phyloP scores from a whole-genome alignment of 1,284 basidiomycete genomes.

The Ceratobasidium sp. region DNA sequence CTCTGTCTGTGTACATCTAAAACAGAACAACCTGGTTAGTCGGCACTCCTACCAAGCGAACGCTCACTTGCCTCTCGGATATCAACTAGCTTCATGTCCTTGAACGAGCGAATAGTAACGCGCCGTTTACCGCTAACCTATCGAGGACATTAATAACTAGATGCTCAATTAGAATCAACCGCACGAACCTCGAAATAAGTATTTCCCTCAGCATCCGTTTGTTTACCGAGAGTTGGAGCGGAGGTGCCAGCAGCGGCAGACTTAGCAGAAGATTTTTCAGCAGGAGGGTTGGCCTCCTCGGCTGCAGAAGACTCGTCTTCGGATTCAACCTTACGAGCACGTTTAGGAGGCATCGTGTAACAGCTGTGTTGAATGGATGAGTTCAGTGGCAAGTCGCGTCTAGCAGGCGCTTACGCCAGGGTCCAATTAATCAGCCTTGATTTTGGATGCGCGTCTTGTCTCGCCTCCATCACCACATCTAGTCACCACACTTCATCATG shows the following conservation, averaged over 20 bases:
- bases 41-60: background rate
- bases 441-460: conserved; percentile 43
- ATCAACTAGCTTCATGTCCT: conserved; percentile 38
- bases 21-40: background rate
- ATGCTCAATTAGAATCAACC: background rate
- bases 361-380: no score
- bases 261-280: conserved; percentile 1
- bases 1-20: conserved; percentile 39
- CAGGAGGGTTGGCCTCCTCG: conserved; percentile 3
- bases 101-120: conserved; percentile 23
- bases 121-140: conserved; percentile 40
- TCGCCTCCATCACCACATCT: conserved; percentile 15
- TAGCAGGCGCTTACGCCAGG: conserved; percentile 29
- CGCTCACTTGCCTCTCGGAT: conserved; percentile 33
- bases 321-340: conserved; percentile 24
- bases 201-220: conserved; percentile 38
- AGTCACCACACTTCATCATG: conserved; percentile 20
- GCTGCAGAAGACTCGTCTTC: conserved; percentile 3
- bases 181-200: conserved; percentile 38
- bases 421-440: conserved; percentile 13
- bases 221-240: conserved; percentile 31
- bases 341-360: conserved; percentile 32
- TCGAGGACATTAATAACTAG: background rate
- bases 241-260: background rate
- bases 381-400: conserved; percentile 11